These are phyloP conservation scores for Thalassiosira exigua DNA, from an alignment of 352 stramenopile genomes.

Conservation along the genomic window DNA sequence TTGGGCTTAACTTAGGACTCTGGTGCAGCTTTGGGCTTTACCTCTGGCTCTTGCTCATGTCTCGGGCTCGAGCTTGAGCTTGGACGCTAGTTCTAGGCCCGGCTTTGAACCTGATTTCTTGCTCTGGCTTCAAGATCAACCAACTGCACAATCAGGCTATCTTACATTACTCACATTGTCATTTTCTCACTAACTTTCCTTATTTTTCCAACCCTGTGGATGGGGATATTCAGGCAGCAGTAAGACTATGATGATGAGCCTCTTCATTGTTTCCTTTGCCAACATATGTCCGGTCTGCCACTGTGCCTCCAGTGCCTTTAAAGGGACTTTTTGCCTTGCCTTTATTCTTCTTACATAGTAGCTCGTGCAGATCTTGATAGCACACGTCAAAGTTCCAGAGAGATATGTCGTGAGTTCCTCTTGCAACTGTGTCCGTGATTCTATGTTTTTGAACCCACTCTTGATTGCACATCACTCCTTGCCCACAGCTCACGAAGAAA, in stretches of 20 bases:
- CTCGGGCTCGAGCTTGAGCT: not conserved
- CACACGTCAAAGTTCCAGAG: not conserved
- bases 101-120: no score
- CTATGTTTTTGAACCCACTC: no score
- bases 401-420: conserved; percentile 22
- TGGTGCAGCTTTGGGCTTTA: no score
- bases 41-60: not conserved
- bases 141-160: not conserved
- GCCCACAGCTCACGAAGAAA: conserved; percentile 17
- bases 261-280: no score
- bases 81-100: no score
- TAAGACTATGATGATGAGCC: conserved; percentile 30
- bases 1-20: no score
- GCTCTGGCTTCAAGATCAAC: no score
- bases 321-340: no score
- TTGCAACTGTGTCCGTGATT: not conserved
- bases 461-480: not conserved
- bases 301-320: no score
- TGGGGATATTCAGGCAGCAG: conserved; percentile 30
- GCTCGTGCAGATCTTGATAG: conserved; percentile 15
- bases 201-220: no score
- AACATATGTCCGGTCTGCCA: no score
- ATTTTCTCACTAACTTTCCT: not conserved
- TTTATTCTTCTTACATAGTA: no score
- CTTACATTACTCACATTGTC: not conserved